Evolutionary conservation across 2,329 filamentous ascomycete genomes (phyloP), one percentile per base, ranked within the genome.

Genomic region (Fusarium brevicatenulatum): DNA sequence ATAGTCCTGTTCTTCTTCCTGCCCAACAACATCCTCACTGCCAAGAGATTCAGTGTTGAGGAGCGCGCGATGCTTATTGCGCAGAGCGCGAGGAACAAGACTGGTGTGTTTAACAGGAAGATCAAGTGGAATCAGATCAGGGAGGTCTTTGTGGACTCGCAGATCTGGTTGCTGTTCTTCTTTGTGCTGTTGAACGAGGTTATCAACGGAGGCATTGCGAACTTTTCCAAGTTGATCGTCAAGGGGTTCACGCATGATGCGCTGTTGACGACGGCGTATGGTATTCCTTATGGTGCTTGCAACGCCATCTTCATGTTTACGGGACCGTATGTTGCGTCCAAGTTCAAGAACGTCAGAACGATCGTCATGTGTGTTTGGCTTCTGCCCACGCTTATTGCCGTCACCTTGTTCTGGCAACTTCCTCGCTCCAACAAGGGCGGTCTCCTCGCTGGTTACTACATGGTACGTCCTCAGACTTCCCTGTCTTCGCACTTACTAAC

Each of bases 131-230:
- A 81, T 34, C 87, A 88, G 72, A 84, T 88, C 60, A 80, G 81
- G 12, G 86, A 88, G 73, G 85, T 86, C 0, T 66, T 86, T 5
- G 66, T 83, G 9, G 88, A 89, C 66, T 59, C 85, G 23, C 88
- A 88, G 72, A 72, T 88, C 36, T 89, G 86, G 81, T 79, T 90
- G 3, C 79, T 89, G 16, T 83, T 84, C 34, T 80, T 89, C 46
- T 89, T 87, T 79, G 88, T 87, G 82, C 74, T 89, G 1, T 77
- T 88, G 23, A 89, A 89, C 63, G 87, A 89, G 71, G 79, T 82
- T 4, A 84, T 89, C 70, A 89, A 84, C 54, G 86, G 86, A 7
- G 88, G 87, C 0, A 88, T 88, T 13, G 84, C 87, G 9, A 89
- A 87, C 71, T 89, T 89, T 69, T 85, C 86, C 43, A 89, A 89